phyloP scores from a whole-genome alignment of 345 rosid species.

The Moringa oleifera region DNA sequence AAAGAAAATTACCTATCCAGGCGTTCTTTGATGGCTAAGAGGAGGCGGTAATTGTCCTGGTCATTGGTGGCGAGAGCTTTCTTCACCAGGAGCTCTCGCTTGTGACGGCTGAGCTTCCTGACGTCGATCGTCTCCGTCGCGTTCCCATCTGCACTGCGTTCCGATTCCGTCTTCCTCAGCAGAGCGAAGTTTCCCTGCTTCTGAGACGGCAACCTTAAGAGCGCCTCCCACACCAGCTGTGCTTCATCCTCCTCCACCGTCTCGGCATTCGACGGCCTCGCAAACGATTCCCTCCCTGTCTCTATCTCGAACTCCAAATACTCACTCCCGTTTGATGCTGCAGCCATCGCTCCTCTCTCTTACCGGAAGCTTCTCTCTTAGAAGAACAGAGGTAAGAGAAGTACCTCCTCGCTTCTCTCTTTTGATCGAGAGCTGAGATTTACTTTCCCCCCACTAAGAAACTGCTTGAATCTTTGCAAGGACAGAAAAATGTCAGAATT shows the following conservation, averaged over 20 bases:
- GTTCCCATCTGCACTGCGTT: constrained; percentile 11
- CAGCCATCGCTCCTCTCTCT: constrained; percentile 26
- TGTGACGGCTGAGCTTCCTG: constrained; percentile 44
- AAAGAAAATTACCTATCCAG: constrained; percentile 46
- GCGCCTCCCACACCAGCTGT: constrained; percentile 73
- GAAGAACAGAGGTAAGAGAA: too few relatives aligned
- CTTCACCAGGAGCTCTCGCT: constrained; percentile 66
- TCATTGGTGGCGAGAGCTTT: constrained; percentile 80
- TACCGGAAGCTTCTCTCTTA: too few relatives aligned
- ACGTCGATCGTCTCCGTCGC: constrained; percentile 61
- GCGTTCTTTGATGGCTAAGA: constrained; percentile 69
- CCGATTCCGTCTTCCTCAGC: constrained; percentile 35
- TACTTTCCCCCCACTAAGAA: too few relatives aligned
- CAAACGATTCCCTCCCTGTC: constrained; percentile 41
- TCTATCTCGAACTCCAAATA: constrained; percentile 69
- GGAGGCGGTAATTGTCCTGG: constrained; percentile 67
- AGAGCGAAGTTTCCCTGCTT: constrained; percentile 41
- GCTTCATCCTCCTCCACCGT: constrained; percentile 61
- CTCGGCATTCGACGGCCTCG: constrained; percentile 68
- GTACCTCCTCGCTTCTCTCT: too few relatives aligned
- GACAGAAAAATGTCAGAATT: too few relatives aligned
- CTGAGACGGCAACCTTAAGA: constrained; percentile 62
- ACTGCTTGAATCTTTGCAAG: too few relatives aligned
- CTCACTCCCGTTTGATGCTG: constrained; percentile 72
- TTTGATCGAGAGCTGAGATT: too few relatives aligned